Conservation (phyloP, 179 eudicot genomes). For the Actinidia polygama region DNA sequence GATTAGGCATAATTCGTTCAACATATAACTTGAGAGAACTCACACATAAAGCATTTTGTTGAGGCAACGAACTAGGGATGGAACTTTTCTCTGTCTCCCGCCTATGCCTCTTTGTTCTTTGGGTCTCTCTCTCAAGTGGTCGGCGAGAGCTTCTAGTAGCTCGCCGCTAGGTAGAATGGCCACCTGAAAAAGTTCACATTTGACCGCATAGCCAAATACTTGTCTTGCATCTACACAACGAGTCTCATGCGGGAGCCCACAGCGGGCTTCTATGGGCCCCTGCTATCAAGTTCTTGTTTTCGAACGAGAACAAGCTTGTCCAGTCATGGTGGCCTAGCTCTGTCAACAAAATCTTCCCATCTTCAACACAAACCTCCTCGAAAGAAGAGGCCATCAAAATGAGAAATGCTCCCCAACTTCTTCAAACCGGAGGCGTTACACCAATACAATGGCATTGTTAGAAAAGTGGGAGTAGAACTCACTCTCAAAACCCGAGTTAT, state of each 20-base stretch:
- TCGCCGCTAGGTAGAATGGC: conserved; percentile 12
- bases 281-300: conserved; percentile 7
- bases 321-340: conserved; percentile 23
- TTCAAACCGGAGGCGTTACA: conserved; percentile 13
- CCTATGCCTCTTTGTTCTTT: too few species aligned
- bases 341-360: conserved; percentile 5
- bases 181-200: conserved; percentile 9
- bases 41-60: too few species aligned
- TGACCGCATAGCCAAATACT: conserved; percentile 8
- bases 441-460: not conserved
- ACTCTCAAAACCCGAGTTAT: too few species aligned
- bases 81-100: too few species aligned
- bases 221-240: conserved; percentile 3
- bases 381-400: conserved; percentile 15
- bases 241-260: conserved; percentile 11
- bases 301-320: conserved; percentile 13
- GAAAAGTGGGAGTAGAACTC: too few species aligned
- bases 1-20: too few species aligned
- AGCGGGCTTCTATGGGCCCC: conserved; percentile 4
- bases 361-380: conserved; percentile 7
- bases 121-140: too few species aligned
- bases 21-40: too few species aligned
- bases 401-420: conserved; percentile 8
- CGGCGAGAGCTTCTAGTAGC: too few species aligned
- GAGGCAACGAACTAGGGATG: too few species aligned